Evolutionary conservation across 2,329 filamentous ascomycete genomes (phyloP), one percentile per base, ranked within the genome.

Genomic region (Ilyonectria mors-panacis): DNA sequence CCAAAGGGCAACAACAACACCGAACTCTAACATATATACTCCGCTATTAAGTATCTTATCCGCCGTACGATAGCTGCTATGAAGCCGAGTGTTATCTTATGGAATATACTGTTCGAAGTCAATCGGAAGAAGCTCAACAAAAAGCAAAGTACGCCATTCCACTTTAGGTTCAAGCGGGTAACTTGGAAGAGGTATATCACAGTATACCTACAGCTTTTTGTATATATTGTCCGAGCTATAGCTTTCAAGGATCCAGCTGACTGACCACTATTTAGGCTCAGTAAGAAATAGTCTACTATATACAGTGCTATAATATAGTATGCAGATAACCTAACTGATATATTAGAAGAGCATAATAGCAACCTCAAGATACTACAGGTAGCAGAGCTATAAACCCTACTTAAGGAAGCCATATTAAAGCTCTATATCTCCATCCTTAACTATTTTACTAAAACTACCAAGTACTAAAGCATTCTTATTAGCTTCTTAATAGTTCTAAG

Each of bases 401-500:
- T 62, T 23, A 62, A 6, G 50, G n/a, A 54, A 12, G 37, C 50
- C 37, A 26, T 54, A 3, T 19, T 62, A 9, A 23, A 21, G 2
- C 15, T 62, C 1, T 55, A 55, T 21, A 45, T 62, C 23, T 55
- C 50, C n/a, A 30, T 62, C 2, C 50, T 62, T 12, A 37, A 62
- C n/a, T 33, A 62, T 33, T 62, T 62, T 48, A 62, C 39, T 12
- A 62, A 62, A 19, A 19, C 37, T 15, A 62, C 50, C 17, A 26
- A 62, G 19, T 62, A 62, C 13, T 10, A 62, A 19, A 62, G 50
- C 37, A 30, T 62, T 28, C 59, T 62, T 12, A n/a, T 62, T 9
- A 55, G 39, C 50, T 62, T 54, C 39, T 35, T 62, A n/a, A 61
- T 54, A 21, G 48, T 61, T 30, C 23, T 61, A 4, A 61, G 48